Evolutionary conservation across 805 yeast species (phyloP), one percentile per base, ranked within the genome.

Genomic region (Candida lessepsii): DNA sequence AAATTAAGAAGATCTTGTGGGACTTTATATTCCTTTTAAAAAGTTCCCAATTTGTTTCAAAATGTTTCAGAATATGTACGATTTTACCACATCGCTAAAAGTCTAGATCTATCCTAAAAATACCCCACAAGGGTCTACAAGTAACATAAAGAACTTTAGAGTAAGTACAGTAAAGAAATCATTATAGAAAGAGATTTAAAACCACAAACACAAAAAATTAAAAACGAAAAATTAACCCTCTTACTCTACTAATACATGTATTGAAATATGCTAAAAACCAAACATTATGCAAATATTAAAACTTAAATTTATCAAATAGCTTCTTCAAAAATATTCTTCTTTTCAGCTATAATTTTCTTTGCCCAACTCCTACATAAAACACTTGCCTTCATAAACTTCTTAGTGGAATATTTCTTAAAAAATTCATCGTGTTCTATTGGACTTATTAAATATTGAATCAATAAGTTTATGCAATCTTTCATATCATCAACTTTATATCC

Each of bases 391-490:
- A 93, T 78, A 58, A 83, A 89, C 60, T 86, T 83, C 58, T 88
- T 80, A 23, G 93, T 79, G 35, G 96, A 91, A 59, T 93, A 93
- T 65, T 93, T 93, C 58, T 85, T 86, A 70, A 88, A 89, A 56
- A 91, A 88, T 60, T 88, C 96, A 56, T 87, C 96, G 64, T 90
- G 96, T 43, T 80, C 81, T 38, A 89, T 86, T 9, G 96, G 96
- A 33, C 83, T 75, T 30, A 81, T 78, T 48, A 85, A 63, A 60
- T 86, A 91, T 57, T 83, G 86, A 60, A 86, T 73, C 47, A 91
- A 77, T 69, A 83, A 73, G 47, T 79, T 81, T 42, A 86, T 76
- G 39, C 88, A 81, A 27, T 86, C 86, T 48, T 73, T 72, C 61
- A 93, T 62, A 51, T 85, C 89, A 29, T 71, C 75, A 47, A 82